phyloP scores from a whole-genome alignment of 805 yeast genomes.

The Ogataea methylovora region DNA sequence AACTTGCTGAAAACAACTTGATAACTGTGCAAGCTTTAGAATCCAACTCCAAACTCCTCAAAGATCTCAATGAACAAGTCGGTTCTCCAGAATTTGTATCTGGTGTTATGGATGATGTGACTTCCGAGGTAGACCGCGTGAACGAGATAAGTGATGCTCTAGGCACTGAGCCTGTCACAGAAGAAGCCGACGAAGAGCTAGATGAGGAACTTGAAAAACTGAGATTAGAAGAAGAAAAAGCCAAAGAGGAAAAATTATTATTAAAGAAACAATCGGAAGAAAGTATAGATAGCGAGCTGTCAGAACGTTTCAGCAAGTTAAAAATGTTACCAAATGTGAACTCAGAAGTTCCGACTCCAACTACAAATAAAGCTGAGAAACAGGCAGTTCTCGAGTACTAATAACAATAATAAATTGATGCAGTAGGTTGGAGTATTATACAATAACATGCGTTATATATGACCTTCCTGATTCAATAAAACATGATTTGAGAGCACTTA shows the following conservation, averaged over 20 bases:
- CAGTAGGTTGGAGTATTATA: no score
- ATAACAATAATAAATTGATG: no score
- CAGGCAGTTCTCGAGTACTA: no score
- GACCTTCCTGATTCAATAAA: no score
- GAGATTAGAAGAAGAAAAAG: conserved; percentile 3
- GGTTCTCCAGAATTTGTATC: conserved; percentile 11
- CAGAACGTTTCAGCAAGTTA: no score
- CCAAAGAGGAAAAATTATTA: not conserved
- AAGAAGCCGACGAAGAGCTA: conserved; percentile 12
- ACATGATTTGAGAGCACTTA: no score
- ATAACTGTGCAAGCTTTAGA: conserved; percentile 16
- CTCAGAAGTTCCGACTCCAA: no score
- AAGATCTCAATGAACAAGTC: conserved; percentile 15
- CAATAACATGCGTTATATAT: no score
- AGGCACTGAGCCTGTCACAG: conserved; percentile 4
- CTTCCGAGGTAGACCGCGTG: conserved; percentile 10
- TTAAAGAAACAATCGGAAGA: no score
- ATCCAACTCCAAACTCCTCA: conserved; percentile 16
- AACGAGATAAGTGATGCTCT: conserved; percentile 12
- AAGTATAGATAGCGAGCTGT: no score
- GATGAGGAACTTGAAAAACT: conserved; percentile 15
- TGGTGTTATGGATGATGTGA: conserved; percentile 11
- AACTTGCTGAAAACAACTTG: conserved; percentile 19
- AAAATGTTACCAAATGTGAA: no score
- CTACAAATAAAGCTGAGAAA: no score